Base-by-base conservation (phyloP, 2,329 filamentous ascomycete genomes). In the Sarocladium kiliense region DNA sequence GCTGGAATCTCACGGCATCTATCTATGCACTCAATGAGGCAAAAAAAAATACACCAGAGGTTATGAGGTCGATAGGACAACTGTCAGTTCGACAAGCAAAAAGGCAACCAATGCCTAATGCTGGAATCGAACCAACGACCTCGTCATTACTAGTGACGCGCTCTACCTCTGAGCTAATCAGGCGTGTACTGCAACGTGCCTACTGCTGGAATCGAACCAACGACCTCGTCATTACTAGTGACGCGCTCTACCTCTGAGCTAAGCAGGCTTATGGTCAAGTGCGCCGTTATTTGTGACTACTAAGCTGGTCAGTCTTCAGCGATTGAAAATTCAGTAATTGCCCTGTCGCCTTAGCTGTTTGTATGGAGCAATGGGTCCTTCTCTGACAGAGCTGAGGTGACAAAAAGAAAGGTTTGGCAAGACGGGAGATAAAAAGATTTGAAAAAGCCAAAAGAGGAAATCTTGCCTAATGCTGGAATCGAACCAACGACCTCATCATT, bases 91-190 rank as follows among this genome's bases (percentile, higher is more conserved):
- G n/a, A n/a, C n/a, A n/a, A n/a, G n/a, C n/a, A 47, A 47, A 47
- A 47, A 18, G 44, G 21, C 34, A 23, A 18, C 3, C 34, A 5
- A 7, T 51, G 47, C 47, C 47, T 23, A 14, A 36, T 51, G 30
- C 47, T 51, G 47, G 47, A 23, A 51, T 51, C 47, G 47, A 51
- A 51, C 47, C 47, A 51, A 36, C 30, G 47, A 36, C 30, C 47
- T 51, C 30, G 30, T 51, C 47, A 51, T 51, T 51, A 51, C 47
- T 51, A 51, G 47, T 51, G 47, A 51, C 30, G 30, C 47, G 47
- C 47, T 51, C 30, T 51, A 51, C 47, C 47, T n/a, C 47, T 51
- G 47, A 51, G 47, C 47, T 36, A 51, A 51, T 36, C 27, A 23
- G 47, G 47, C 47, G 7, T 27, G 44, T 26, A 30, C 10, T n/a